These are phyloP conservation scores for Kickxella alabastrina DNA, from an alignment of 192 early-diverging fungal genomes.

Conservation along the genomic window DNA sequence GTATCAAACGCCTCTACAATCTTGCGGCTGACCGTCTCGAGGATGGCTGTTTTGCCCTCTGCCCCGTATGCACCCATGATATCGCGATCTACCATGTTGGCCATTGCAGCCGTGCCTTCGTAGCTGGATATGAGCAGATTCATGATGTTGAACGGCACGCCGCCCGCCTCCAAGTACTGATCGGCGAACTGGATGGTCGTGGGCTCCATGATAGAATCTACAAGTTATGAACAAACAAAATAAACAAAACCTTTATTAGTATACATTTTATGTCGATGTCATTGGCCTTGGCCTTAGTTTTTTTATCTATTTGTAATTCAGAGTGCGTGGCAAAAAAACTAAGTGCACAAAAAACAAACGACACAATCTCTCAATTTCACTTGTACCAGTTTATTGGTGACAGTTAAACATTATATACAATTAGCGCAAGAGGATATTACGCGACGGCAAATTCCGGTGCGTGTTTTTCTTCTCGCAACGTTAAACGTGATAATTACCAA, in stretches of 20 bases:
- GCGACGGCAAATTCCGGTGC: no score
- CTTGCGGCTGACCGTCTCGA: constrained; percentile 52
- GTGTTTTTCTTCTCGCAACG: no score
- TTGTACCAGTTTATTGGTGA: no score
- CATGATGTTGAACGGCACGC: constrained; percentile 46
- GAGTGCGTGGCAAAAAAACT: no score
- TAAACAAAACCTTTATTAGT: not conserved
- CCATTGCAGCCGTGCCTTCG: constrained; percentile 44
- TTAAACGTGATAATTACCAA: constrained; percentile 32
- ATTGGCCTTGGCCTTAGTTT: no score
- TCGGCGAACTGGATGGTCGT: constrained; percentile 27
- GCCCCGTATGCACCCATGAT: constrained; percentile 7
- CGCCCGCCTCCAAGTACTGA: constrained; percentile 42
- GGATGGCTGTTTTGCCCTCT: constrained; percentile 8
- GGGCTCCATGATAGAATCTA: constrained; percentile 52
- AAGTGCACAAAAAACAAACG: no score
- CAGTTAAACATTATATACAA: no score
- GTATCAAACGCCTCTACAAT: constrained; percentile 64
- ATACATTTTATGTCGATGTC: no score
- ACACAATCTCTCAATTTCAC: no score
- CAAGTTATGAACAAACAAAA: not conserved
- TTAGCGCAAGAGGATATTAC: no score
- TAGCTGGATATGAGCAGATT: constrained; percentile 37
- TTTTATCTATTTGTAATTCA: no score
- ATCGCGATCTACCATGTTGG: constrained; percentile 29